A percentile compares a stretch with the other conserved stretches of the same genome.
These are phyloP conservation scores for Solanum aculeatissimum DNA, from an alignment of 305 asterid genomes.

Conservation along the genomic window DNA sequence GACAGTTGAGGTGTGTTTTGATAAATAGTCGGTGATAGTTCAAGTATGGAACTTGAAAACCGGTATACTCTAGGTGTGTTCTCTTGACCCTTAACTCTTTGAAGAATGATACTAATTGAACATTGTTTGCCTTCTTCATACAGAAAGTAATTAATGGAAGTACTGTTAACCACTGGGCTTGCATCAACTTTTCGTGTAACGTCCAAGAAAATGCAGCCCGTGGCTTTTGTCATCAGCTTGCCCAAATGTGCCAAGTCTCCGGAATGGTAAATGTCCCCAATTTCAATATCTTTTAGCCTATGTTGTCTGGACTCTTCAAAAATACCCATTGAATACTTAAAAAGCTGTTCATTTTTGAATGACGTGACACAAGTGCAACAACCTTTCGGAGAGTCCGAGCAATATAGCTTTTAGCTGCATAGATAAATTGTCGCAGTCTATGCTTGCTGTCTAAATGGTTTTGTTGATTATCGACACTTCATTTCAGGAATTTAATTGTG, in stretches of 20 bases:
- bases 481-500: conserved; percentile 25
- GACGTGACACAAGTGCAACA: background rate
- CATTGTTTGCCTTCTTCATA: background rate
- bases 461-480: background rate
- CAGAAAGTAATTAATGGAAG: conserved; percentile 36
- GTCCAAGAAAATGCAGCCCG: conserved; percentile 25
- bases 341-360: background rate
- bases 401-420: background rate
- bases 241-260: conserved; percentile 23
- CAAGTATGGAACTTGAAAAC: too few species aligned
- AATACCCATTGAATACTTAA: background rate
- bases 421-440: background rate
- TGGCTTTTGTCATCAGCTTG: conserved; percentile 25
- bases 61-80: too few species aligned
- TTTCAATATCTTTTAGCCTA: background rate
- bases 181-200: conserved; percentile 26
- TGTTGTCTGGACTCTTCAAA: background rate
- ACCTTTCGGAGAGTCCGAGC: background rate
- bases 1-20: too few species aligned
- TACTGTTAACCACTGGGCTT: conserved; percentile 22
- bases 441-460: background rate
- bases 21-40: too few species aligned
- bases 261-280: conserved; percentile 18
- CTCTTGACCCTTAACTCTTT: too few species aligned
- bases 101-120: background rate